Evolutionary conservation across 2,329 filamentous ascomycete species (phyloP).

Genomic region (Pestalotiopsis sp.): DNA sequence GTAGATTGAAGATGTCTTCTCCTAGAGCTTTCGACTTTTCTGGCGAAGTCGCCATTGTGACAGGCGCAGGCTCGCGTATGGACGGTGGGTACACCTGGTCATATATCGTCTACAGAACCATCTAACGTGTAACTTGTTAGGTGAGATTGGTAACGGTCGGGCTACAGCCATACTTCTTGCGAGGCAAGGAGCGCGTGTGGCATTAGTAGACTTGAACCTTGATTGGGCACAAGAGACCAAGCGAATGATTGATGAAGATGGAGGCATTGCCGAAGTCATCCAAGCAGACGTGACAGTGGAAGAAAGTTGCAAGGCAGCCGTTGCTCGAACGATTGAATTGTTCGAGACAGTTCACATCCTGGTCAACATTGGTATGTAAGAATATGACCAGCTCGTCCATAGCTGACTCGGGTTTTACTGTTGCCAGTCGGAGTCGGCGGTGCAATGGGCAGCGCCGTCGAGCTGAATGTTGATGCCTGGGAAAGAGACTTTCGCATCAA

Average conservation of each 20-base stretch:
- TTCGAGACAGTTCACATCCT: constrained; percentile 30
- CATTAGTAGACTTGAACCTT: constrained; percentile 27
- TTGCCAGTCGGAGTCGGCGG: constrained; percentile 35
- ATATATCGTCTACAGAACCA: not conserved
- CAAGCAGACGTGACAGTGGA: constrained; percentile 28
- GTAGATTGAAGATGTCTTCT: not conserved
- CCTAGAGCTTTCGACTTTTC: constrained; percentile 26
- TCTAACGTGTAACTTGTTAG: constrained; percentile 13
- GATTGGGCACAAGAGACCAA: constrained; percentile 31
- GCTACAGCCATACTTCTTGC: constrained; percentile 32
- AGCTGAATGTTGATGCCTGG: constrained; percentile 32
- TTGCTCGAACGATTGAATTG: constrained; percentile 24
- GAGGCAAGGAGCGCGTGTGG: constrained; percentile 29
- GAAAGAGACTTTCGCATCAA: constrained; percentile 35
- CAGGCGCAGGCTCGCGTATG: constrained; percentile 34
- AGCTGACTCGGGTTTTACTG: not conserved
- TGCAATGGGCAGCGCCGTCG: constrained; percentile 32
- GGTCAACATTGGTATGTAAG: constrained; percentile 29
- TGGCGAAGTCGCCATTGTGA: constrained; percentile 35
- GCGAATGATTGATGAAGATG: constrained; percentile 31
- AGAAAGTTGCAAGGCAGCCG: constrained; percentile 24
- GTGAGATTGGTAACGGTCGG: constrained; percentile 33
- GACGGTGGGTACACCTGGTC: constrained; percentile 18
- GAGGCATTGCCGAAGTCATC: constrained; percentile 27
- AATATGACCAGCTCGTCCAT: not conserved